phyloP scores from a whole-genome alignment of 106 monocot genomes.

The Iris macrosiphon region DNA sequence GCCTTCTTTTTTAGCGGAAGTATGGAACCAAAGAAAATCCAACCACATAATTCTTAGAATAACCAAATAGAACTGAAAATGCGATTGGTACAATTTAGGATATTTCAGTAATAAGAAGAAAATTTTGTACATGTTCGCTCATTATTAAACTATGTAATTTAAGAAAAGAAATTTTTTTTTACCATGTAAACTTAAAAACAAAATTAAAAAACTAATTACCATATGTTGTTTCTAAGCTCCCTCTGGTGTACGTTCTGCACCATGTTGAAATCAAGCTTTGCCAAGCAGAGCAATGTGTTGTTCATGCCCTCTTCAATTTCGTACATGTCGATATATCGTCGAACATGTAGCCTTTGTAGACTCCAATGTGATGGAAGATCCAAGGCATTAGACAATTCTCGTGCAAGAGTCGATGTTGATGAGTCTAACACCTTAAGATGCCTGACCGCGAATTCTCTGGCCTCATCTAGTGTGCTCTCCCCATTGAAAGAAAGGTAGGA shows the following conservation, averaged over 20 bases:
- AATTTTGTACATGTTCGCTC: no score
- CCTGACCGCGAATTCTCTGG: constrained; percentile 16
- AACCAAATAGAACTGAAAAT: no score
- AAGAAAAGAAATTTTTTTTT: no score
- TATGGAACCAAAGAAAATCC: no score
- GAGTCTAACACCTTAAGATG: background rate
- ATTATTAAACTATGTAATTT: no score
- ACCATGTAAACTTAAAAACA: no score
- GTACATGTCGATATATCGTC: constrained; percentile 31
- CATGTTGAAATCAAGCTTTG: constrained; percentile 51
- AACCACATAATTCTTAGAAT: no score
- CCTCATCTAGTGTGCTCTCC: constrained; percentile 23
- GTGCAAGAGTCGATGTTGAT: background rate
- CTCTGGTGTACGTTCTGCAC: constrained; percentile 21
- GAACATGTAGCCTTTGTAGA: constrained; percentile 19
- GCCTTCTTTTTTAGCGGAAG: no score
- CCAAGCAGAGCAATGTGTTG: constrained; percentile 21
- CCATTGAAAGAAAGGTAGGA: constrained; percentile 24
- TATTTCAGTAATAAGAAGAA: no score
- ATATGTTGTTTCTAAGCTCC: constrained; percentile 21
- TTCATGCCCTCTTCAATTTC: constrained; percentile 8
- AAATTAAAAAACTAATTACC: no score
- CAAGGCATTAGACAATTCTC: constrained; percentile 19
- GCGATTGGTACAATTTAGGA: no score
- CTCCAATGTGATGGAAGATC: constrained; percentile 46